These are phyloP conservation scores for Nicotiana benthamiana DNA, from an alignment of 257 asterid genomes.

Conservation along the genomic window DNA sequence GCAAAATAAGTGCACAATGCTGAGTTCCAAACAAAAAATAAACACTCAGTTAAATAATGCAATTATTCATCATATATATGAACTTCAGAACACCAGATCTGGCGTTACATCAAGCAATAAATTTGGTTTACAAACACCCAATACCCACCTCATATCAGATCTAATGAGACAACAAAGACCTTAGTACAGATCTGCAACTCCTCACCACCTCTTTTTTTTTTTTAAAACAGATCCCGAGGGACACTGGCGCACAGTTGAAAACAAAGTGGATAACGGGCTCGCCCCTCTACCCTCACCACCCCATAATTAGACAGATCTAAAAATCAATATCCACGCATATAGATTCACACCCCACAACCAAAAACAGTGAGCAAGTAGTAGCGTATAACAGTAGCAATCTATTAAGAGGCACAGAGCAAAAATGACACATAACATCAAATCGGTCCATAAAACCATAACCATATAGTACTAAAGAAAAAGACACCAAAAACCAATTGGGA, in stretches of 20 bases:
- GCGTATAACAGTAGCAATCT: too few species aligned
- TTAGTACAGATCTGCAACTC: constrained; percentile 11
- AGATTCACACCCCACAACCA: background rate
- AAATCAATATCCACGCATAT: background rate
- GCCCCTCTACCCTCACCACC: too few species aligned
- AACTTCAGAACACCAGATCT: background rate
- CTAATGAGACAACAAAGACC: background rate
- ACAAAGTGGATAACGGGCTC: too few species aligned
- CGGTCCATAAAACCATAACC: background rate
- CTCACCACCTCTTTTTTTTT: background rate
- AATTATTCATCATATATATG: background rate
- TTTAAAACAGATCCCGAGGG: too few species aligned
- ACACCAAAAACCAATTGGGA: background rate
- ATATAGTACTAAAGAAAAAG: background rate
- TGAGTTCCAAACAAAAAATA: background rate
- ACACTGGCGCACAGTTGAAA: too few species aligned
- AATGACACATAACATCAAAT: background rate
- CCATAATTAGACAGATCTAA: background rate
- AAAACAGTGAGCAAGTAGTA: background rate
- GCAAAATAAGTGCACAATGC: background rate
- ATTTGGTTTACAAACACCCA: background rate
- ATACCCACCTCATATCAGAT: constrained; percentile 14
- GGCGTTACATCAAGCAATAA: background rate
- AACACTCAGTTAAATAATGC: background rate
- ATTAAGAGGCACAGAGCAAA: background rate